phyloP scores from a whole-genome alignment of 192 early-diverging fungal genomes.

The Phycomyces nitens region DNA sequence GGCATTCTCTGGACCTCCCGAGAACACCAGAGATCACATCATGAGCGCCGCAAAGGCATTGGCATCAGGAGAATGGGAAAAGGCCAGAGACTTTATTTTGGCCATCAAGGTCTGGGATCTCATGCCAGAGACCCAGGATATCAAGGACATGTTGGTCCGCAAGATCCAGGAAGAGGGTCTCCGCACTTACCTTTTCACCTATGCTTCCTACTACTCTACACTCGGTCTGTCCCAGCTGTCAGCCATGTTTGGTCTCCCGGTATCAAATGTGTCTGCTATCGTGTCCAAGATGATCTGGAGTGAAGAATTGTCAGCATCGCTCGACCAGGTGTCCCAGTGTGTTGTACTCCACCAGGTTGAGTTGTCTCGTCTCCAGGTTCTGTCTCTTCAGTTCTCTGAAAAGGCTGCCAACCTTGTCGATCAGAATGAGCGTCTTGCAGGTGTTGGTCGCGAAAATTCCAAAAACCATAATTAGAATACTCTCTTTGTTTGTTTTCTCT shows the following conservation, averaged over 20 bases:
- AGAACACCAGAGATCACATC: slow-evolving; percentile 98
- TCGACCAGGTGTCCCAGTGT: slow-evolving; percentile 79
- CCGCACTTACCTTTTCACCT: slow-evolving; percentile 94
- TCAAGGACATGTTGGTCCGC: slow-evolving; percentile 84
- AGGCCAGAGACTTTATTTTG: slow-evolving; percentile 75
- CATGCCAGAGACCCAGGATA: slow-evolving; percentile 73
- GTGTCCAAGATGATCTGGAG: slow-evolving; percentile 93
- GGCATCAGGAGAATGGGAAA: slow-evolving; percentile 91
- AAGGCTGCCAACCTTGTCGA: slow-evolving; percentile 86
- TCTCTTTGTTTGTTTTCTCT: background rate
- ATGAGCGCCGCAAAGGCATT: slow-evolving; percentile 94
- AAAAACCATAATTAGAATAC: slow-evolving; percentile 1
- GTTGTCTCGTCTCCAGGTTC: slow-evolving; percentile 73
- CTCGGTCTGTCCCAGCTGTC: slow-evolving; percentile 79
- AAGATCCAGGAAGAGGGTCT: slow-evolving; percentile 97
- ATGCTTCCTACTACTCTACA: slow-evolving; percentile 86
- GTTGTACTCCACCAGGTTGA: slow-evolving; percentile 81
- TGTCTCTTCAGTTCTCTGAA: slow-evolving; percentile 82
- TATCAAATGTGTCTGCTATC: slow-evolving; percentile 62
- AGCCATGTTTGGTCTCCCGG: slow-evolving; percentile 83
- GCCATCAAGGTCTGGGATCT: slow-evolving; percentile 97
- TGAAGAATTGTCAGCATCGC: slow-evolving; percentile 84
- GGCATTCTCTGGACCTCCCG: slow-evolving; percentile 93
- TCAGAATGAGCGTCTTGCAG: slow-evolving; percentile 78
- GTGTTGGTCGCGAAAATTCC: background rate